phyloP scores from a whole-genome alignment of 352 stramenopile genomes.

The Phytophthora quininea region DNA sequence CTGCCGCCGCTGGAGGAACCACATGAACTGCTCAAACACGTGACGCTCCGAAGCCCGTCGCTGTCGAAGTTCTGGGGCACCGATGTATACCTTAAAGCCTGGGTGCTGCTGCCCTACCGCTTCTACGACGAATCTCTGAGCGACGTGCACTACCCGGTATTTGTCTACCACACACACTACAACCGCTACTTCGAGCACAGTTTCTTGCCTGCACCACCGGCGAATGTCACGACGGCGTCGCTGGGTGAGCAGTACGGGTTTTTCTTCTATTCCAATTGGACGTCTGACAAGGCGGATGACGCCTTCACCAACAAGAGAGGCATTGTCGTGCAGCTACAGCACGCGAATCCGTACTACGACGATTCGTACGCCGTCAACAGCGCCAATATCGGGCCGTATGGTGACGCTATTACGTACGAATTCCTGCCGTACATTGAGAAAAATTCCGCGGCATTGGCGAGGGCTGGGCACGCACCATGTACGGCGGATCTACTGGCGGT shows the following conservation, averaged over 20 bases:
- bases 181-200: slow-evolving; percentile 66
- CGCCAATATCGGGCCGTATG: slow-evolving; percentile 76
- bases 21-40: slow-evolving; percentile 68
- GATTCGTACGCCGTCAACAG: slow-evolving; percentile 82
- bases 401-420: slow-evolving; percentile 77
- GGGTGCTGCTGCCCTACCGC: slow-evolving; percentile 69
- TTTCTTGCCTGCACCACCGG: slow-evolving; percentile 40
- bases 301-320: slow-evolving; percentile 68
- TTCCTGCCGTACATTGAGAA: slow-evolving; percentile 71
- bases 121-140: slow-evolving; percentile 61
- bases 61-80: slow-evolving; percentile 75
- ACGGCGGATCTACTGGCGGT: slow-evolving; percentile 72
- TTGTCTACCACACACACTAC: slow-evolving; percentile 84
- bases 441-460: slow-evolving; percentile 69
- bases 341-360: slow-evolving; percentile 84
- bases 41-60: slow-evolving; percentile 62
- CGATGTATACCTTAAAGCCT: slow-evolving; percentile 73
- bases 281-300: slow-evolving; percentile 47
- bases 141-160: slow-evolving; percentile 72
- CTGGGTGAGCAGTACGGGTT: slow-evolving; percentile 58
- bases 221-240: slow-evolving; percentile 27
- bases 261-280: slow-evolving; percentile 81
- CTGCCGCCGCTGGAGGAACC: slow-evolving; percentile 44
- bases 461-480: slow-evolving; percentile 76
- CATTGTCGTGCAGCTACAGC: slow-evolving; percentile 79